Conservation (phyloP, 1,284 basidiomycete species). For the Melampsora americana region DNA sequence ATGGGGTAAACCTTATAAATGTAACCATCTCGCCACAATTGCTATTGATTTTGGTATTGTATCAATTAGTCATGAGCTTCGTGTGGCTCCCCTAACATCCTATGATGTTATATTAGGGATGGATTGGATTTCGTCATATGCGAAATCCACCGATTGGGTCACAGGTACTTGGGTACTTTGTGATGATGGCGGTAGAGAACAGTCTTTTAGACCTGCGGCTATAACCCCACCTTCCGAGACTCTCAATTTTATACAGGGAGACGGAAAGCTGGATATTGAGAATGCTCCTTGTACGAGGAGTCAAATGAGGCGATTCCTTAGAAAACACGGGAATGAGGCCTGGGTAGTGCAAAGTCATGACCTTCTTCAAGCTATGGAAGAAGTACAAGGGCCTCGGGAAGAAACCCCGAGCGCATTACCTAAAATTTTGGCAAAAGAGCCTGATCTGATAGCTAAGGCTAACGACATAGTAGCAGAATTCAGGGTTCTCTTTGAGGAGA, state of each 20-base stretch:
- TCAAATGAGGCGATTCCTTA: neutral
- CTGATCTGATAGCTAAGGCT: neutral
- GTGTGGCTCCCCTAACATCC: neutral
- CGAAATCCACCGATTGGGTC: neutral
- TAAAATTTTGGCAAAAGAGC: neutral
- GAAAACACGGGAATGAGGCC: neutral
- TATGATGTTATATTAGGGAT: constrained; percentile 16
- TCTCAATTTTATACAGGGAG: neutral
- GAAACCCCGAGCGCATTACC: neutral
- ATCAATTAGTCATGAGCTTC: neutral
- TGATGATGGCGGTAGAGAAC: neutral
- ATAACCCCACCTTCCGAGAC: neutral
- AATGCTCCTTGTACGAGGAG: neutral
- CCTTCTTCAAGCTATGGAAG: neutral
- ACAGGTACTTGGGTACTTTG: neutral
- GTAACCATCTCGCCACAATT: neutral
- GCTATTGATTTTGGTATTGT: too few species aligned
- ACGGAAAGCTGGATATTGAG: neutral
- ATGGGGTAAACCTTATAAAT: neutral
- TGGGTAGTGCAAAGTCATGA: neutral
- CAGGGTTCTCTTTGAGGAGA: neutral
- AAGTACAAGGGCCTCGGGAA: constrained; percentile 2
- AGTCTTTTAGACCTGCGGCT: neutral
- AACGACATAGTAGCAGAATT: neutral
- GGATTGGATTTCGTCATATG: constrained; percentile 17